These are phyloP conservation scores for Asterionellopsis glacialis DNA, from an alignment of 108 stramenopile genomes.

Conservation along the genomic window DNA sequence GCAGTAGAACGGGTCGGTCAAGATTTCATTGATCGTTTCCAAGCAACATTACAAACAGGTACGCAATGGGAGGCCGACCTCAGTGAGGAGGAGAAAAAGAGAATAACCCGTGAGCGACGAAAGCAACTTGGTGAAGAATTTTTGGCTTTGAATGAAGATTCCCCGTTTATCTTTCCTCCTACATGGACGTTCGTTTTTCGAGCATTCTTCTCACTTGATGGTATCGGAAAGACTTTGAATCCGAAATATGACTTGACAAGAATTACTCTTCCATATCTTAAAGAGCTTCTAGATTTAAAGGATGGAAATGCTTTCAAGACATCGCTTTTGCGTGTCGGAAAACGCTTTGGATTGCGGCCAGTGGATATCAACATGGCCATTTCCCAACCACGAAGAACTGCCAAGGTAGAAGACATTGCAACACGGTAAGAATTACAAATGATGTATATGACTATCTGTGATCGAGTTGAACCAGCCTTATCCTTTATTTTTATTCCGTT, in stretches of 20 bases:
- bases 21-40: conserved; percentile 93
- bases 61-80: conserved; percentile 75
- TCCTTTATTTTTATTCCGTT: not conserved
- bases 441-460: not conserved
- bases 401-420: conserved; percentile 77
- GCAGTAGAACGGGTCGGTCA: conserved; percentile 93
- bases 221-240: conserved; percentile 95
- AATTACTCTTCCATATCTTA: conserved; percentile 90
- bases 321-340: conserved; percentile 68
- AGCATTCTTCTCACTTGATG: conserved; percentile 96
- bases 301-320: conserved; percentile 89
- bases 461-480: too few relatives aligned
- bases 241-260: conserved; percentile 90
- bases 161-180: conserved; percentile 94
- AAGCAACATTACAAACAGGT: conserved; percentile 68
- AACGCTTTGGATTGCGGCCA: conserved; percentile 82
- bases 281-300: conserved; percentile 92
- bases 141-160: conserved; percentile 83
- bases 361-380: conserved; percentile 78
- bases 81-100: conserved; percentile 70
- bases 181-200: conserved; percentile 98
- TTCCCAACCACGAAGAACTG: conserved; percentile 82
- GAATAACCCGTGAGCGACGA: conserved; percentile 60
- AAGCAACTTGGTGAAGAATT: conserved; percentile 84
- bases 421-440: conserved; percentile 31